Base-by-base conservation (phyloP, 208 protist genomes). In the Trypanosoma rangeli region DNA sequence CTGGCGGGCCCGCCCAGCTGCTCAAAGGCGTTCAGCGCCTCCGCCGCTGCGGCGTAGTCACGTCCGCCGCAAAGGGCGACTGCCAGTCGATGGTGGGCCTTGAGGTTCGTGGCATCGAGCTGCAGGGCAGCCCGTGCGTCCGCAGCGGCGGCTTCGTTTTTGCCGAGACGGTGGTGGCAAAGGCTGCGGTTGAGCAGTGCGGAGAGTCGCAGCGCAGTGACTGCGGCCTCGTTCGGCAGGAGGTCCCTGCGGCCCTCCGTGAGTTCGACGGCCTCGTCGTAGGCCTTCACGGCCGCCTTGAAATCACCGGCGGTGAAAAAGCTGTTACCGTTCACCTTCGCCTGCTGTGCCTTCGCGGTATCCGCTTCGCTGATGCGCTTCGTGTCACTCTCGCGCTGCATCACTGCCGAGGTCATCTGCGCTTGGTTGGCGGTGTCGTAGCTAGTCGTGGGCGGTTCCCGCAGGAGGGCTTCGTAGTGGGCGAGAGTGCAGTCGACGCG, bases 181-280 rank as follows among this genome's bases (percentile, higher is more conserved):
- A 94, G 64, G 57, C 78, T 86, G 44, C 86, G 84, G 61, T 94
- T 94, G 8, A 94, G 79, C 10, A 92, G 49, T 0, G 83, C 76
- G 22, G 82, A 76, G 15, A 91, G 35, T 39, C 74, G 82, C 58
- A 90, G 58, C 26, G 74, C 63, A 24, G 75, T 89, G n/a, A 76
- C 76, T 56, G 70, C 84, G 7, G 48, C 69, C 64, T 89, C 84
- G 67, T 94, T 79, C 2, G 65, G 64, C 16, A 92, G 74, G 39
- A 92, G 66, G 64, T 94, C 89, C 5, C 84, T 79, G 4, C 89
- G 80, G 3, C 89, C 89, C 33, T 89, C 83, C 9, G 84, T 87
- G 24, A 87, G 73, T 20, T 88, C 84, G 29, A 90, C 70, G 8
- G 73, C 57, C 55, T 78, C 66, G 39, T 62, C 71, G 80, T 94